These are phyloP conservation scores for Diaporthe nobilis DNA, from an alignment of 2,329 filamentous ascomycete species.

Conservation along the genomic window DNA sequence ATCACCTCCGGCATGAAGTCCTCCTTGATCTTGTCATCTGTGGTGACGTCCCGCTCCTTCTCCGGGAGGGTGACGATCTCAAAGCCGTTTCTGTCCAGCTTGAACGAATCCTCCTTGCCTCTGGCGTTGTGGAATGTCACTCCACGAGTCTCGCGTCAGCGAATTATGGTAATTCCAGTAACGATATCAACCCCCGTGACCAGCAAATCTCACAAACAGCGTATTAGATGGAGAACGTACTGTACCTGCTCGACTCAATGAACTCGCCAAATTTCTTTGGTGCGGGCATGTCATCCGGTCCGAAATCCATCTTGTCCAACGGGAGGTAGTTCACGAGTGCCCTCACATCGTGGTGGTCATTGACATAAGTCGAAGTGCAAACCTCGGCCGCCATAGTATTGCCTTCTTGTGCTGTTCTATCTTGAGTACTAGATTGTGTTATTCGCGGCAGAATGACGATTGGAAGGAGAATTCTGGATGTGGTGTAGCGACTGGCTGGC, in stretches of 20 bases:
- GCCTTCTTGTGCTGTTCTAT: not conserved
- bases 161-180: not conserved
- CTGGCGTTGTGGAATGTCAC: slow-evolving; percentile 30
- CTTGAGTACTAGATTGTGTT: not conserved
- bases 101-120: slow-evolving; percentile 21
- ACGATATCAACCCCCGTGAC: not conserved
- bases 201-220: not conserved
- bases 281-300: slow-evolving; percentile 3
- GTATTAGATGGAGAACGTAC: not conserved
- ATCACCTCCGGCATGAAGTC: slow-evolving; percentile 12
- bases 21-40: not conserved
- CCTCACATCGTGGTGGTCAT: slow-evolving; percentile 6
- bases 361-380: slow-evolving; percentile 15
- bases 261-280: slow-evolving; percentile 18
- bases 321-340: not conserved
- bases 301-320: slow-evolving; percentile 4
- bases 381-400: not conserved
- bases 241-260: slow-evolving; percentile 24
- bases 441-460: too few species aligned
- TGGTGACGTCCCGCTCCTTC: not conserved
- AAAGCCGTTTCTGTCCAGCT: slow-evolving; percentile 37
- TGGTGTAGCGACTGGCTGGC: not conserved
- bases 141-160: not conserved
- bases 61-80: slow-evolving; percentile 21
- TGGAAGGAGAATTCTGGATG: not conserved